Evolutionary conservation across 202 grass and related monocot genomes (phyloP).

Genomic region (Sporobolus alterniflorus): DNA sequence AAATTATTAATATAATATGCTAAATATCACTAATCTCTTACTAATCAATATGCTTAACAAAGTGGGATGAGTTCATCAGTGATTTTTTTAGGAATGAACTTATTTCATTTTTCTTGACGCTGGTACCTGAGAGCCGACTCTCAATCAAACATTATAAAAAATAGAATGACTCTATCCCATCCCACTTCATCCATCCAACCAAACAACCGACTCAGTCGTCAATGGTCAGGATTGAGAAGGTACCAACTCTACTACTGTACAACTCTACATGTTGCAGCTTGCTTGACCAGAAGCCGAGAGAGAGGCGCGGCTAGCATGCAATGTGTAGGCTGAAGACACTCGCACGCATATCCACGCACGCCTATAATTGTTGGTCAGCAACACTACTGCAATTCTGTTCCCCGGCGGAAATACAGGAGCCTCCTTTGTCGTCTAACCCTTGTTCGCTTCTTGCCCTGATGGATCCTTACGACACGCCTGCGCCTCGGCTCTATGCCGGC

Average conservation of each 20-base stretch:
- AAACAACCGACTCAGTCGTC: not conserved
- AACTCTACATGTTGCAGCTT: not conserved
- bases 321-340: not conserved
- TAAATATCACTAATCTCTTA: too few relatives aligned
- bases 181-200: too few relatives aligned
- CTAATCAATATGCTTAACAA: too few relatives aligned
- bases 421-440: conserved; percentile 45
- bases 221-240: not conserved
- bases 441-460: conserved; percentile 57
- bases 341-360: not conserved
- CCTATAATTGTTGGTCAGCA: conserved; percentile 37
- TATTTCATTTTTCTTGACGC: too few relatives aligned
- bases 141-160: too few relatives aligned
- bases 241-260: not conserved
- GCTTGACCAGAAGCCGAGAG: not conserved
- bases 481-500: not conserved
- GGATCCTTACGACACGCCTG: conserved; percentile 36
- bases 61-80: too few relatives aligned
- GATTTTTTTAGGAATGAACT: too few relatives aligned
- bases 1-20: too few relatives aligned
- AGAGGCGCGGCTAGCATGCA: not conserved
- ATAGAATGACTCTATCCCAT: too few relatives aligned
- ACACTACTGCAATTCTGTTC: conserved; percentile 52
- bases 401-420: conserved; percentile 32
- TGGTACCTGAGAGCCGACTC: too few relatives aligned